Evolutionary conservation across 306 rosid genomes (phyloP).

Genomic region (Albizia julibrissin): DNA sequence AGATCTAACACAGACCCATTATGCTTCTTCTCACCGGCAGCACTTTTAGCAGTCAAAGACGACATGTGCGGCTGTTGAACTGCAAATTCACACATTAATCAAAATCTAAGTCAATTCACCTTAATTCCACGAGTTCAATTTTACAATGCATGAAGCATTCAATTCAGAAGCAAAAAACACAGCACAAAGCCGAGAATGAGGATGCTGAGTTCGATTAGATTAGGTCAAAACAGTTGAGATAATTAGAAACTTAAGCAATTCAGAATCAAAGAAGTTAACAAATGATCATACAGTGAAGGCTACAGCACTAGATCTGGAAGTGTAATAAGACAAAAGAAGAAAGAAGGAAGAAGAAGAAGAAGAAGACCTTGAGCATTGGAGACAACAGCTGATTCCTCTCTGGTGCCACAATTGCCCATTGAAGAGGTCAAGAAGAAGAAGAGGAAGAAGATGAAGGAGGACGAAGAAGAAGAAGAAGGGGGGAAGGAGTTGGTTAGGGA

Average conservation of each 20-base stretch:
- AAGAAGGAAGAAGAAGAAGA: background rate
- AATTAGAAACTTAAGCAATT: background rate
- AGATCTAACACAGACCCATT: slow-evolving; percentile 83
- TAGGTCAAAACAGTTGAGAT: background rate
- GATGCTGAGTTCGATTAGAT: background rate
- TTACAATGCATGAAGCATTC: background rate
- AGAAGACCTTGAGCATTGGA: slow-evolving; percentile 87
- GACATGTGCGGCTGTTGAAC: slow-evolving; percentile 76
- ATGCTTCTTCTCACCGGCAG: slow-evolving; percentile 48
- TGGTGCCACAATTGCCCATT: slow-evolving; percentile 98
- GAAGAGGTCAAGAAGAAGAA: slow-evolving; percentile 24
- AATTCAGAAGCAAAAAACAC: background rate
- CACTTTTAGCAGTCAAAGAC: slow-evolving; percentile 45
- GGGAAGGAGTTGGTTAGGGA: slow-evolving; percentile 23
- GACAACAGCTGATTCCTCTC: slow-evolving; percentile 95
- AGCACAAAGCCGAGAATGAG: background rate
- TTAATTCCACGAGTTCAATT: background rate
- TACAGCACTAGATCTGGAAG: slow-evolving; percentile 70
- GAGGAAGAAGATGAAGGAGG: no score
- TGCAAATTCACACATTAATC: slow-evolving; percentile 28
- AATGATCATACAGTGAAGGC: background rate
- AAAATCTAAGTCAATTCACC: background rate
- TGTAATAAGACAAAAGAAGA: slow-evolving; percentile 14
- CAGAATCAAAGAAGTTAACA: background rate
- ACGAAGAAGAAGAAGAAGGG: slow-evolving; percentile 17